Percentiles rank a stretch among this genome's conserved stretches.
Conservation (phyloP, 1,284 basidiomycete species). For the Fomitopsis betulina region DNA sequence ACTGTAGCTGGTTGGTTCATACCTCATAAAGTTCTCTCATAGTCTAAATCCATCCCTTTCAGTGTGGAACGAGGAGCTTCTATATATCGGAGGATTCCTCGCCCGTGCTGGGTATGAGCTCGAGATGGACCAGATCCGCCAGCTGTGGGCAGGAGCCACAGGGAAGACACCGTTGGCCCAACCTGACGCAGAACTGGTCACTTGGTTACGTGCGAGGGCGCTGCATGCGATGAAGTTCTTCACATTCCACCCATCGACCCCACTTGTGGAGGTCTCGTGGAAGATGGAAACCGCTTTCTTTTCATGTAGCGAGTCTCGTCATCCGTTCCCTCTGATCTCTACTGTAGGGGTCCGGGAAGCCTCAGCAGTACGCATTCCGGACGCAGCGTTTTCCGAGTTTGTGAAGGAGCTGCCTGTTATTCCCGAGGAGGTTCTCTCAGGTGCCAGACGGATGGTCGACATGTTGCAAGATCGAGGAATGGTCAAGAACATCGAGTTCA, state of each 20-base stretch:
- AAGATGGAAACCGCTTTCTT: constrained; percentile 85
- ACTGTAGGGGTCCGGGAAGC: constrained; percentile 73
- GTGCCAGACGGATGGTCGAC: constrained; percentile 64
- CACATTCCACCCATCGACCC: constrained; percentile 84
- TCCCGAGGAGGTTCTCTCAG: constrained; percentile 59
- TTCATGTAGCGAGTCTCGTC: constrained; percentile 37
- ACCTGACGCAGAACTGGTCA: constrained; percentile 39
- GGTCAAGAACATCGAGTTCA: constrained; percentile 80
- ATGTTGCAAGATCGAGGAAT: constrained; percentile 64
- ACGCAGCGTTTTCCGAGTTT: constrained; percentile 73
- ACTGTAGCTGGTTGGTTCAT: constrained; percentile 56
- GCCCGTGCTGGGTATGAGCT: constrained; percentile 84
- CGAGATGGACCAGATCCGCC: constrained; percentile 64
- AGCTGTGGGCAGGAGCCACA: constrained; percentile 50
- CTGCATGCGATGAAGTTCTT: constrained; percentile 89
- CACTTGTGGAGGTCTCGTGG: constrained; percentile 80
- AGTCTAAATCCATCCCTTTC: neutral
- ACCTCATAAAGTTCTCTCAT: neutral
- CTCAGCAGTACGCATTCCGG: constrained; percentile 74
- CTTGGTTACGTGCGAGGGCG: constrained; percentile 57
- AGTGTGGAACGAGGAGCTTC: constrained; percentile 88
- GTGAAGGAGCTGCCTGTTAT: constrained; percentile 79
- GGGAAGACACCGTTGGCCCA: constrained; percentile 18
- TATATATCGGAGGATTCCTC: constrained; percentile 82
- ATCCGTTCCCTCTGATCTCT: constrained; percentile 74